Evolutionary conservation across 441 rosid species (phyloP).

Genomic region (Eruca vesicaria): DNA sequence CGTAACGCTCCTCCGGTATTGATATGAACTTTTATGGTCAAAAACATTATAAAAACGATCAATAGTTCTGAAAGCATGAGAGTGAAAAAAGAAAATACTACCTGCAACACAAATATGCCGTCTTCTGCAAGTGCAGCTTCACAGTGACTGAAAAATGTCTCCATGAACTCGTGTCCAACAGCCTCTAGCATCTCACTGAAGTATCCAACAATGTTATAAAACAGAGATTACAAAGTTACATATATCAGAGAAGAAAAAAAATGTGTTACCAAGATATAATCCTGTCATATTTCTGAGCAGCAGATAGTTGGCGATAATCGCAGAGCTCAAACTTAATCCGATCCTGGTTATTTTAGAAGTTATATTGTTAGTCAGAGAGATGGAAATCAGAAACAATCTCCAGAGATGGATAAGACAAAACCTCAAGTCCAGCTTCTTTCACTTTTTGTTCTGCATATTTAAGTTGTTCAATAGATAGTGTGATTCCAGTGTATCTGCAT

Average conservation of each 20-base stretch:
- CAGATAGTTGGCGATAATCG: slow-evolving; percentile 65
- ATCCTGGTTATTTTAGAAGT: slow-evolving; percentile 38
- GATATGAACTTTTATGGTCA: slow-evolving; percentile 54
- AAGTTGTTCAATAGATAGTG: slow-evolving; percentile 10
- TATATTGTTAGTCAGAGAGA: no score
- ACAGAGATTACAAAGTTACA: no score
- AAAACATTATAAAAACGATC: background rate
- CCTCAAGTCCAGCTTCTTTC: no score
- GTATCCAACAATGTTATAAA: background rate
- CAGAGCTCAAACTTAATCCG: slow-evolving; percentile 54
- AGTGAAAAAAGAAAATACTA: slow-evolving; percentile 11
- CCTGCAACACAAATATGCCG: no score
- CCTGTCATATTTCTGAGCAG: slow-evolving; percentile 50
- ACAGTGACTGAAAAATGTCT: no score
- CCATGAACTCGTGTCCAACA: slow-evolving; percentile 82
- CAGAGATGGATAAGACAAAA: no score
- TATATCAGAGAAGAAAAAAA: no score
- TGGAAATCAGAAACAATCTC: no score
- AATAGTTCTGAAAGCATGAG: no score
- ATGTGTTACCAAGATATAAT: slow-evolving; percentile 62
- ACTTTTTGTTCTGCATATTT: no score
- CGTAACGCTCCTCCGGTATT: slow-evolving; percentile 80
- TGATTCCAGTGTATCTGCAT: slow-evolving; percentile 63
- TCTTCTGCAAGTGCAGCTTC: no score
- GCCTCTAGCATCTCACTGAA: slow-evolving; percentile 80